Evolutionary conservation across 768 basidiomycete genomes (phyloP), one percentile per base, ranked within the genome.

Genomic region (Ephemerocybe angulata): DNA sequence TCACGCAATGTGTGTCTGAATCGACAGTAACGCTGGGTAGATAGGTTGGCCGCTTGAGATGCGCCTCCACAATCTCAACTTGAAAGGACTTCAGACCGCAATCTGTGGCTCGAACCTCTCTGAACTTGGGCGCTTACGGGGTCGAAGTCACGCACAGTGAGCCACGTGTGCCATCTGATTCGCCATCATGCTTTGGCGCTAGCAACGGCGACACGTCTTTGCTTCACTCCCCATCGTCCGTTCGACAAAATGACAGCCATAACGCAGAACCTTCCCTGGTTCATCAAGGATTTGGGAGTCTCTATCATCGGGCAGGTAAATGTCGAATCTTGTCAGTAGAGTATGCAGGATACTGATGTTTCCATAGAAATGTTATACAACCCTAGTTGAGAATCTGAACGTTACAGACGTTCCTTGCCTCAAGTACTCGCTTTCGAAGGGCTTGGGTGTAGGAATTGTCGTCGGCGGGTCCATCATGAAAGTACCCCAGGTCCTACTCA

Each of bases 391-490:
- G 73, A 83, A 98, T 67, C 80, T 96, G 53, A 72, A 97, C 69
- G 60, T 97, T 19, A 58, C 62, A 13, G 87, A 97, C 68, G 76
- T 85, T 8, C 76, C 87, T 55, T 99, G 97, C 70, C 76, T 98
- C 66, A 94, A 94, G 71, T 92, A 93, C 69, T 82, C 92, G 1
- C 68, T 97, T 51, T 97, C 94, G 2, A 98, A 98, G 67, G 94
- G 86, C 0, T 74, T 99, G 6, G 95, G 97, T 0, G 72, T 99
- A 15, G 96, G 88, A 0, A 95, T 98, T 49, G 94, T 98, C 40
- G 75, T 90, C 1, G 96, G 90, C 38, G 95, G 95, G 0, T 86
- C 88, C 2, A 90, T 99, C 58, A 90, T 99, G 85, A 99, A 99
- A 71, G 82, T 98, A 2, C 96, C 96, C 1, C 96, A 98, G 67